Conservation (phyloP, 2,329 filamentous ascomycete genomes). For the Teratosphaeriaceae sp. region DNA sequence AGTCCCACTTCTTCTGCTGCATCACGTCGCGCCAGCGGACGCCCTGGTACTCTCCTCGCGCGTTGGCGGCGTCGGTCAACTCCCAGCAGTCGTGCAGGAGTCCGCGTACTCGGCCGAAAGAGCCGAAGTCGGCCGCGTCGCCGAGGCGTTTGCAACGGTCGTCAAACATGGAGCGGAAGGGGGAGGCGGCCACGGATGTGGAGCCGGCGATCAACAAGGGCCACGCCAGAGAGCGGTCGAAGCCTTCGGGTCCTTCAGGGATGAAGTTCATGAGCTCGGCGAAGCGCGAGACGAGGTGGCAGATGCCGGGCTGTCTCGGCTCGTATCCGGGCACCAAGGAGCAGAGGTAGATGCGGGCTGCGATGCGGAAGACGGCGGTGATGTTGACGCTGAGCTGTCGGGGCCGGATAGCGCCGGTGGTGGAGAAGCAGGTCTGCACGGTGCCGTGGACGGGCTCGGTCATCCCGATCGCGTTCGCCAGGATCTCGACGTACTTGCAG, state of each 20-base stretch:
- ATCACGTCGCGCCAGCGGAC: conserved; percentile 95
- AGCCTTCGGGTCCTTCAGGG: conserved; percentile 72
- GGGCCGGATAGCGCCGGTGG: conserved; percentile 70
- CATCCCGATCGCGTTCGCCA: conserved; percentile 77
- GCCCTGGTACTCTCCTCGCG: conserved; percentile 50
- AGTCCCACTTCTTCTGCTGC: conserved; percentile 86
- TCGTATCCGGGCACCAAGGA: conserved; percentile 85
- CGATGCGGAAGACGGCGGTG: conserved; percentile 82
- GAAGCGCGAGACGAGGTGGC: conserved; percentile 71
- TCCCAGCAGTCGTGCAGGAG: conserved; percentile 79
- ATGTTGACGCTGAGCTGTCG: conserved; percentile 84
- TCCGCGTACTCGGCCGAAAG: conserved; percentile 74
- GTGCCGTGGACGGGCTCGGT: conserved; percentile 55
- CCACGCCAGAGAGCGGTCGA: conserved; percentile 88
- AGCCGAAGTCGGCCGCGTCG: conserved; percentile 69
- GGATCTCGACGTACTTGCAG: conserved; percentile 81
- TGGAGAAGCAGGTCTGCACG: conserved; percentile 47
- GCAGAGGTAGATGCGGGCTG: conserved; percentile 94
- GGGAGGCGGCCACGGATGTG: conserved; percentile 63
- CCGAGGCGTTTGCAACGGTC: conserved; percentile 69
- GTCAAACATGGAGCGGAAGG: conserved; percentile 71
- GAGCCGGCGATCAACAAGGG: conserved; percentile 83
- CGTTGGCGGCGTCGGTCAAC: conserved; percentile 58
- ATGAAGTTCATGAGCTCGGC: conserved; percentile 72
- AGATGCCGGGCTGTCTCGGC: conserved; percentile 64